A percentile compares a stretch with the other conserved stretches of the same genome.
Conservation (phyloP, 257 asterid species). For the Apocynum venetum region DNA sequence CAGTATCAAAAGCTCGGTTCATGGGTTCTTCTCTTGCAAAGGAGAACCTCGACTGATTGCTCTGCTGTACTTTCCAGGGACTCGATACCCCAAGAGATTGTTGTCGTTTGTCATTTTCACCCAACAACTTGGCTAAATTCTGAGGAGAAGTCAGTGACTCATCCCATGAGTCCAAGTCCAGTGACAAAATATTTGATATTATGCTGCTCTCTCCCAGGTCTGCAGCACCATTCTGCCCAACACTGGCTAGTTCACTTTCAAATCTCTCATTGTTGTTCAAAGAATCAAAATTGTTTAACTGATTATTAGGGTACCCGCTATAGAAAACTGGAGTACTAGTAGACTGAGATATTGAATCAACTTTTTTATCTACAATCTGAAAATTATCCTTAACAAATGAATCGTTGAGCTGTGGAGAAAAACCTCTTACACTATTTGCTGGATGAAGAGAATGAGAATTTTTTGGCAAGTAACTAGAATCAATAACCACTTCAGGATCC, state of each 20-base stretch:
- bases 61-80: conserved; percentile 57
- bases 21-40: conserved; percentile 78
- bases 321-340: conserved; percentile 35
- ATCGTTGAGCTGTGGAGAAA: conserved; percentile 36
- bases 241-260: conserved; percentile 41
- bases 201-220: conserved; percentile 81
- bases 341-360: conserved; percentile 37
- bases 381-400: conserved; percentile 31
- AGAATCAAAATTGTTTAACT: conserved; percentile 25
- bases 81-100: conserved; percentile 51
- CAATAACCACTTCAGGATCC: conserved; percentile 50
- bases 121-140: conserved; percentile 54
- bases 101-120: conserved; percentile 49
- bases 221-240: conserved; percentile 20
- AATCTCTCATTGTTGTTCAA: conserved; percentile 39
- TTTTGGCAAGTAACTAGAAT: conserved; percentile 32
- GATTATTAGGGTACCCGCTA: conserved; percentile 42
- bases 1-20: conserved; percentile 35
- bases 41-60: conserved; percentile 84
- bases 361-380: conserved; percentile 45
- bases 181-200: conserved; percentile 76
- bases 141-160: conserved; percentile 70
- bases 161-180: conserved; percentile 79
- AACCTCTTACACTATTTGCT: conserved; percentile 34
- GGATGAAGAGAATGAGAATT: conserved; percentile 32